These are phyloP conservation scores for Candida argentea DNA, from an alignment of 805 yeast species.

Conservation along the genomic window DNA sequence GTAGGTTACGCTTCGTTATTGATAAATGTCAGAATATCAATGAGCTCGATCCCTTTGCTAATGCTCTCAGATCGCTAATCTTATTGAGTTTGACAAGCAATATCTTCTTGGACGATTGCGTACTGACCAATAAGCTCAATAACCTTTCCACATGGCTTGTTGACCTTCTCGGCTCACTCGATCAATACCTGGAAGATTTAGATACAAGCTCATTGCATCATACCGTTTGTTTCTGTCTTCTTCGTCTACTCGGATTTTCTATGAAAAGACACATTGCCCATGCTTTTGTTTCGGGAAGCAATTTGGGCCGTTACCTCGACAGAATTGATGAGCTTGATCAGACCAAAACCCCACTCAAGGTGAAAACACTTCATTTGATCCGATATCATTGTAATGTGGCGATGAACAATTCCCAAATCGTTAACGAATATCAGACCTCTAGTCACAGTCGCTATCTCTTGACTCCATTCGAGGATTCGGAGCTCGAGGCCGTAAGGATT, in stretches of 20 bases:
- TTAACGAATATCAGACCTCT: constrained; percentile 6
- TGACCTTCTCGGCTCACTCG: constrained; percentile 8
- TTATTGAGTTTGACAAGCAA: constrained; percentile 22
- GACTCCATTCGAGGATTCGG: constrained; percentile 11
- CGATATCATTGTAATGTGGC: constrained; percentile 9
- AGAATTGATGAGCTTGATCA: constrained; percentile 1
- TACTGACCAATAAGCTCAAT: constrained; percentile 17
- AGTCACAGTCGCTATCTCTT: constrained; percentile 5
- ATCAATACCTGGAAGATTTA: constrained; percentile 1
- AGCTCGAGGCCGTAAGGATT: constrained; percentile 9
- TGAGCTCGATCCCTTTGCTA: constrained; percentile 5
- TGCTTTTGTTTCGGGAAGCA: constrained; percentile 12
- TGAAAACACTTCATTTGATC: constrained; percentile 15
- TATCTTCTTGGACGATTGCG: constrained; percentile 13
- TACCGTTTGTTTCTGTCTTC: constrained; percentile 11
- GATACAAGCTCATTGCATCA: constrained; percentile 1
- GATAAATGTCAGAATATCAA: constrained; percentile 6
- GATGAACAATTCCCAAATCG: constrained; percentile 3
- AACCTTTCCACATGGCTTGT: constrained; percentile 16
- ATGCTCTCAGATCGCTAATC: constrained; percentile 19
- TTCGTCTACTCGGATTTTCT: constrained; percentile 16
- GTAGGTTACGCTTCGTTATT: constrained; percentile 23
- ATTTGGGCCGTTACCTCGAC: constrained; percentile 7
- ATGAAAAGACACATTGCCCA: constrained; percentile 9
- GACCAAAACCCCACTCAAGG: constrained; percentile 8